A percentile compares a stretch with the other conserved stretches of the same genome.
Evolutionary conservation across 2,329 filamentous ascomycete genomes (phyloP).

Genomic region (Chaetomiaceae sp.): DNA sequence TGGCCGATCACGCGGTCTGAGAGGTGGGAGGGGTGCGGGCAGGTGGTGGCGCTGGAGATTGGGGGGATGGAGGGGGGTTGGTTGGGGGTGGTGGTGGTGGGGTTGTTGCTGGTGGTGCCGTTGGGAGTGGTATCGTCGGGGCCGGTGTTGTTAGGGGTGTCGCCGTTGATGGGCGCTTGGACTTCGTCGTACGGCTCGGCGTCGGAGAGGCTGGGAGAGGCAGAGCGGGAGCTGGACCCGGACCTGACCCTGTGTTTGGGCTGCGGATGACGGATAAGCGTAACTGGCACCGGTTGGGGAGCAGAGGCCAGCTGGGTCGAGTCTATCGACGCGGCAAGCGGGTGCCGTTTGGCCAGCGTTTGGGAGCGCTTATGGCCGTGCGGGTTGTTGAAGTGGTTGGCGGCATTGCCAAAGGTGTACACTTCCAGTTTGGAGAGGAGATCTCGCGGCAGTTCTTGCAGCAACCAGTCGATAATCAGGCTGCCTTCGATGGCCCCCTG

Average conservation of each 20-base stretch:
- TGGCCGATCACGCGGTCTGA: constrained; percentile 56
- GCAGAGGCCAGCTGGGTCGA: constrained; percentile 28
- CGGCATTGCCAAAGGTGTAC: constrained; percentile 72
- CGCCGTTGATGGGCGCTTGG: not conserved
- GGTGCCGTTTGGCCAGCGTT: constrained; percentile 33
- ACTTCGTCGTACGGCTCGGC: not conserved
- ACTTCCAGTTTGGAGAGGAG: constrained; percentile 66
- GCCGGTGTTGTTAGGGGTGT: not conserved
- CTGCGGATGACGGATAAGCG: constrained; percentile 4
- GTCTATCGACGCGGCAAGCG: constrained; percentile 32
- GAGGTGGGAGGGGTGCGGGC: constrained; percentile 34
- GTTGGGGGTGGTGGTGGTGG: not conserved
- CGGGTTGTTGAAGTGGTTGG: constrained; percentile 80
- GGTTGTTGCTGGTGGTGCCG: not conserved
- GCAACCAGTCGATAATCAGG: constrained; percentile 69
- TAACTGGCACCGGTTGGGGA: not conserved
- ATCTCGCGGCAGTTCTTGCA: constrained; percentile 64
- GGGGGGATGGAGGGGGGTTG: not conserved
- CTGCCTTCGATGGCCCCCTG: constrained; percentile 73
- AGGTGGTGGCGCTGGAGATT: constrained; percentile 25
- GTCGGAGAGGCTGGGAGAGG: not conserved
- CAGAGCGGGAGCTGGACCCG: not conserved
- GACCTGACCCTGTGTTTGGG: not conserved
- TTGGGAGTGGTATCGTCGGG: not conserved
- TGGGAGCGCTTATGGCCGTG: constrained; percentile 48